A percentile compares a stretch with the other conserved stretches of the same genome.
Evolutionary conservation across 1,284 basidiomycete species (phyloP).

Genomic region (Afroboletus lepidellus): DNA sequence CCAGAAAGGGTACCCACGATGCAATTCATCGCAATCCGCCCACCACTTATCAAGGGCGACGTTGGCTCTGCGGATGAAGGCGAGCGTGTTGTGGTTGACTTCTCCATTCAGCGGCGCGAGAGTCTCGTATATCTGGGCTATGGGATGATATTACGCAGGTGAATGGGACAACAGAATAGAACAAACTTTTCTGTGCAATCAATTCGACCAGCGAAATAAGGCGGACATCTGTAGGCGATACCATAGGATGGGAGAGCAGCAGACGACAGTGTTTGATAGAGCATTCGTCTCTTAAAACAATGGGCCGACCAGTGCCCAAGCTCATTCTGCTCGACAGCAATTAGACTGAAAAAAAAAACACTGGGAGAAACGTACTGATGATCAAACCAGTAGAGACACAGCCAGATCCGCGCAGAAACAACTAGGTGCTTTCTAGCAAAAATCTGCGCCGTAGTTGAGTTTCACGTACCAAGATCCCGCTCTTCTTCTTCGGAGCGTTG

Average conservation of each 20-base stretch:
- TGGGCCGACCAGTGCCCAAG: conserved; percentile 85
- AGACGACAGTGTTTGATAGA: conserved; percentile 83
- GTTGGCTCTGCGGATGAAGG: conserved; percentile 84
- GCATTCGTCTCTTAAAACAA: conserved; percentile 84
- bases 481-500: conserved; percentile 80
- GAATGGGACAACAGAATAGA: conserved; percentile 16
- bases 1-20: conserved; percentile 48
- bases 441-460: background rate
- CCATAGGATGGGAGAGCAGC: conserved; percentile 80
- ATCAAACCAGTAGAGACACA: conserved; percentile 92
- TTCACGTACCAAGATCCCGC: conserved; percentile 69
- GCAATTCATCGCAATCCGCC: conserved; percentile 80
- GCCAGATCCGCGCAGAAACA: conserved; percentile 89
- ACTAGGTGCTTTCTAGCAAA: conserved; percentile 45
- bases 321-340: conserved; percentile 64
- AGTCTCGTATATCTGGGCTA: conserved; percentile 89
- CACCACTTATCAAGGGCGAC: conserved; percentile 88
- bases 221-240: conserved; percentile 84
- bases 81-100: conserved; percentile 79
- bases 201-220: conserved; percentile 86
- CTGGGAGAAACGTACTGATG: conserved; percentile 62
- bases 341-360: conserved; percentile 16
- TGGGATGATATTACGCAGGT: conserved; percentile 9
- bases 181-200: conserved; percentile 83
- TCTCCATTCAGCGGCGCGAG: conserved; percentile 84